Percentiles rank a stretch among this genome's conserved stretches.
These are phyloP conservation scores for Telopea speciosissima DNA, from an alignment of 177 flowering plant species.

Conservation along the genomic window DNA sequence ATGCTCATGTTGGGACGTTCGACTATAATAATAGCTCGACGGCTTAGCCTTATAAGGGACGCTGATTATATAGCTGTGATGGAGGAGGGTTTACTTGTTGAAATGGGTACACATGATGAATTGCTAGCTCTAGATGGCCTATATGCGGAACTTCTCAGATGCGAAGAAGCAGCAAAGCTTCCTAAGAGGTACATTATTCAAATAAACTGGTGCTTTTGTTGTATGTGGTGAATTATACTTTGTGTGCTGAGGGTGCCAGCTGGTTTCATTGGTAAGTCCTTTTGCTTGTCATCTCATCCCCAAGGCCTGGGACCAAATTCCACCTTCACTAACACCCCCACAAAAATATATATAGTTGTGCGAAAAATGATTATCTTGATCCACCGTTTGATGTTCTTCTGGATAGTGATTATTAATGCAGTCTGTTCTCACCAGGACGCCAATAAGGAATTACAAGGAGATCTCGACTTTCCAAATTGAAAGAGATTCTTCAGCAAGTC, in stretches of 20 bases:
- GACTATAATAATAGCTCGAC: constrained; percentile 87
- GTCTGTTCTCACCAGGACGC: constrained; percentile 54
- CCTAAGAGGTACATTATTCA: constrained; percentile 59
- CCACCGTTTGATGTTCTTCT: not conserved
- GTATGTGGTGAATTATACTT: constrained; percentile 1
- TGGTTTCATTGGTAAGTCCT: too few species aligned
- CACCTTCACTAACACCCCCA: too few species aligned
- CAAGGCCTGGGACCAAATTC: too few species aligned
- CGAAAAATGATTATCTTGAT: not conserved
- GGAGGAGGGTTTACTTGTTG: constrained; percentile 98
- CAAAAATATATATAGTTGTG: too few species aligned
- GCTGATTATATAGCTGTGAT: constrained; percentile 98
- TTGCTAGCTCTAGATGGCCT: constrained; percentile 61
- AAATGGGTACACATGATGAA: constrained; percentile 99
- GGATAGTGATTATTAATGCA: not conserved
- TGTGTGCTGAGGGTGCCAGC: too few species aligned
- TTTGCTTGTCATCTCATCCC: too few species aligned
- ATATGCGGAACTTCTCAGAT: constrained; percentile 86
- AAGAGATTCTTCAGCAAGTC: constrained; percentile 69
- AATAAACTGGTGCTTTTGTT: not conserved
- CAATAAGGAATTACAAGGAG: constrained; percentile 61
- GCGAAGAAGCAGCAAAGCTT: constrained; percentile 93
- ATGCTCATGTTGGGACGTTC: constrained; percentile 91
- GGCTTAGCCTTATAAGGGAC: constrained; percentile 84
- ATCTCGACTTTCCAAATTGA: constrained; percentile 70